Conservation (phyloP, 2,329 filamentous ascomycete species). For the Aureobasidium lini region DNA sequence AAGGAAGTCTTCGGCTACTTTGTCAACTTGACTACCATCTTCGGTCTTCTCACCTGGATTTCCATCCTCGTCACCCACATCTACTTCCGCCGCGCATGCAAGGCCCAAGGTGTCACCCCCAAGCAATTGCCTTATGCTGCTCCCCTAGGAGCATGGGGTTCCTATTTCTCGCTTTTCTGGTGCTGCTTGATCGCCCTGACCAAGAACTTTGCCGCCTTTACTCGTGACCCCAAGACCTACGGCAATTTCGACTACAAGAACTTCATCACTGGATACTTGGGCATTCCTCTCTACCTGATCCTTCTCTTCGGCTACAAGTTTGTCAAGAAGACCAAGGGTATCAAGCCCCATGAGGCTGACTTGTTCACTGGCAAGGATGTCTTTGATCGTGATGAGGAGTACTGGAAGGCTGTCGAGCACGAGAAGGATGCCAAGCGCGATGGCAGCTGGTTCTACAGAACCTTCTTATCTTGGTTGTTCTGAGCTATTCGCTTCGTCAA, state of each 20-base stretch:
- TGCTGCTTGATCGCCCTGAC: conserved; percentile 68
- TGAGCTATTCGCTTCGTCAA: conserved; percentile 26
- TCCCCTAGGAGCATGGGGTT: conserved; percentile 65
- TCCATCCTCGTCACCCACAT: conserved; percentile 44
- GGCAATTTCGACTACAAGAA: conserved; percentile 63
- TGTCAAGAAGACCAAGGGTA: conserved; percentile 44
- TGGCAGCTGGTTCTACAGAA: conserved; percentile 47
- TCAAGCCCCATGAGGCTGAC: conserved; percentile 55
- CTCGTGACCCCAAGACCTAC: conserved; percentile 35
- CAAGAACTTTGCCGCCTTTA: conserved; percentile 75
- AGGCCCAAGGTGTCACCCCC: conserved; percentile 39
- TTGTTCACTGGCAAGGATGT: conserved; percentile 66
- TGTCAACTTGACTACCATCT: conserved; percentile 36
- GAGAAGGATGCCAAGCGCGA: conserved; percentile 31
- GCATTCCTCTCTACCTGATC: conserved; percentile 65
- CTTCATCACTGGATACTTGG: conserved; percentile 70
- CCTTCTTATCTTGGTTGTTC: conserved; percentile 55
- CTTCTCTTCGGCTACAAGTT: conserved; percentile 64
- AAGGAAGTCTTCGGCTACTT: conserved; percentile 41
- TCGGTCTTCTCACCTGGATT: conserved; percentile 41
- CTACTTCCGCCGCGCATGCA: conserved; percentile 39
- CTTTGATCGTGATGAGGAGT: conserved; percentile 65
- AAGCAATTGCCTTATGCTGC: conserved; percentile 48
- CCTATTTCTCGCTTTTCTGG: conserved; percentile 59
- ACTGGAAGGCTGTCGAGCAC: conserved; percentile 54